phyloP scores from a whole-genome alignment of 306 rosid species.

The Sechiopsis laciniata region DNA sequence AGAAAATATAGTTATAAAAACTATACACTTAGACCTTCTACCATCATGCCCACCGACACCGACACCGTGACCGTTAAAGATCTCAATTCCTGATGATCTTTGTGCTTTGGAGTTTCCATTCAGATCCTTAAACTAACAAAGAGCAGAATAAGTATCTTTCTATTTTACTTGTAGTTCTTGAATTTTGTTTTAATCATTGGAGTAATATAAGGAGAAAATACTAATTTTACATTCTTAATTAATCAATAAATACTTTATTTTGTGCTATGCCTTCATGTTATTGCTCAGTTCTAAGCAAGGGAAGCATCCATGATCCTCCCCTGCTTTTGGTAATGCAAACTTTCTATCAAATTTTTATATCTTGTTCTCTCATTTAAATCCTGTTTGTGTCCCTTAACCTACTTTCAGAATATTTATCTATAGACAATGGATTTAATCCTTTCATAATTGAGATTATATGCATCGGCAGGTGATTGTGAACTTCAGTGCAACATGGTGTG shows the following conservation, averaged over 20 bases:
- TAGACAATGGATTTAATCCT: background rate
- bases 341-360: background rate
- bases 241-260: background rate
- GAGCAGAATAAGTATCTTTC: background rate
- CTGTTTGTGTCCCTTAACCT: background rate
- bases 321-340: background rate
- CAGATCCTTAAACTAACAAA: background rate
- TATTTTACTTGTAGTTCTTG: background rate
- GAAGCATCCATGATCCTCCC: background rate
- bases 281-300: background rate
- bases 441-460: slow-evolving; percentile 24
- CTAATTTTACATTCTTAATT: background rate
- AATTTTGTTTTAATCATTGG: background rate
- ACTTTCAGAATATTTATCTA: background rate
- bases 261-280: background rate
- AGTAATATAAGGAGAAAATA: background rate
- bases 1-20: background rate
- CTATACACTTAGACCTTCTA: too few relatives aligned
- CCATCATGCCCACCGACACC: background rate
- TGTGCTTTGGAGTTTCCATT: background rate
- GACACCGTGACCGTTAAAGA: background rate
- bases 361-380: background rate
- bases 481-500: slow-evolving; percentile 97
- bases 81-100: background rate
- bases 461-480: slow-evolving; percentile 73